Conservation (phyloP, 2,329 filamentous ascomycete species). For the Diaporthe sp. region DNA sequence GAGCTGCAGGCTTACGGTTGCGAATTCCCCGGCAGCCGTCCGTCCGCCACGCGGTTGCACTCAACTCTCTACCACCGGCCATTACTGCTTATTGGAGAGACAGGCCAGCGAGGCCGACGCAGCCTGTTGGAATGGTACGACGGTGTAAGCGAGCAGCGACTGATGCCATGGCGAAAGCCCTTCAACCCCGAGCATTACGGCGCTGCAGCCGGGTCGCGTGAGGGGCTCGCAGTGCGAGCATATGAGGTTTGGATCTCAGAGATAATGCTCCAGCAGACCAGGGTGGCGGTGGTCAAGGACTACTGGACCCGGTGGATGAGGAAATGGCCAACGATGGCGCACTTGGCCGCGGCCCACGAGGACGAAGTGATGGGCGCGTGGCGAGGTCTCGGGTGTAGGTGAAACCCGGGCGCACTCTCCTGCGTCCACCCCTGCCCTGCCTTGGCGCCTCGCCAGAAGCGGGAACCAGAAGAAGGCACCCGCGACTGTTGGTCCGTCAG, state of each 20-base stretch:
- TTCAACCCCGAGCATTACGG: slow-evolving; percentile 58
- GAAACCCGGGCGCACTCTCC: not conserved
- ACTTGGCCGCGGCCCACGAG: slow-evolving; percentile 65
- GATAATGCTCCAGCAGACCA: slow-evolving; percentile 77
- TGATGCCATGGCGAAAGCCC: slow-evolving; percentile 71
- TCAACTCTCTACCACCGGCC: slow-evolving; percentile 63
- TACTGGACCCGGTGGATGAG: slow-evolving; percentile 75
- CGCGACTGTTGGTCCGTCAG: not conserved
- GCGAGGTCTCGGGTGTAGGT: slow-evolving; percentile 67
- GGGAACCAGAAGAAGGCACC: not conserved
- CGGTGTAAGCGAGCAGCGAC: slow-evolving; percentile 58
- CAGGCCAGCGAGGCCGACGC: slow-evolving; percentile 48
- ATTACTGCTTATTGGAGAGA: slow-evolving; percentile 57
- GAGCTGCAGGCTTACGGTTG: slow-evolving; percentile 39
- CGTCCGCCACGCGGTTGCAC: slow-evolving; percentile 49
- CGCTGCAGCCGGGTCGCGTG: slow-evolving; percentile 53
- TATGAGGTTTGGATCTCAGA: slow-evolving; percentile 78
- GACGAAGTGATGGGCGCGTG: slow-evolving; percentile 72
- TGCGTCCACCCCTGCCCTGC: too few species aligned
- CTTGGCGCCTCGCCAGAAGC: not conserved
- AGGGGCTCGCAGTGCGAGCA: slow-evolving; percentile 65
- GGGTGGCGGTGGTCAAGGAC: slow-evolving; percentile 71
- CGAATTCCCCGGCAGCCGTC: slow-evolving; percentile 42
- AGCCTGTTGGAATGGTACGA: slow-evolving; percentile 67
- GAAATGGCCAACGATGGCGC: slow-evolving; percentile 70